Evolutionary conservation across 1,139 yeast genomes (phyloP), one percentile per base, ranked within the genome.

Genomic region (Meyerozyma carpophila): DNA sequence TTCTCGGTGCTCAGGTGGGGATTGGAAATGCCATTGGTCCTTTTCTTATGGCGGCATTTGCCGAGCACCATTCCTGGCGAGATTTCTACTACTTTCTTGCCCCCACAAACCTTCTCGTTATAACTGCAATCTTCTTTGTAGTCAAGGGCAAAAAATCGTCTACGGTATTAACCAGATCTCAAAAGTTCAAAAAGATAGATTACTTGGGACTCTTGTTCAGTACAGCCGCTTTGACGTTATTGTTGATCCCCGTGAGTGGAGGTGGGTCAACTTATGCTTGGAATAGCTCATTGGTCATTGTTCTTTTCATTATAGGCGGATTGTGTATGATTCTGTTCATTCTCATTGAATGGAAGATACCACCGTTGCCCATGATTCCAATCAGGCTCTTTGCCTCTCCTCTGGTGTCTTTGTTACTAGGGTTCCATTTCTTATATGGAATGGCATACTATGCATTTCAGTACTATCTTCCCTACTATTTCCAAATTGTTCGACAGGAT

Each of bases 331-430:
- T 50, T 8, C 48, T 40, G 3, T 56, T 57, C 37, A 36, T 53
- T n/a, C n/a, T 53, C 10, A 48, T 55, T 6, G 61, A 57, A 41
- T 50, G 55, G 48, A 57, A 50, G 31, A 41, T 56, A 5, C 57
- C 61, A 8, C 49, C 50, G 37, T 46, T 57, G 31, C 61, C 61
- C 13, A 55, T 57, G 59, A 55, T 57, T 24, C 61, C 61, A 16
- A 45, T 56, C 25, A 37, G 39, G 5, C 46, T 54, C 32, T 55
- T 57, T 45, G 44, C 45, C 24, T 49, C 51, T 18, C 36, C 42
- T 8, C 46, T 52, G 11, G 46, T 57, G 41, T 42, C 53, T 20
- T 40, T 50, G 32, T 45, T 55, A 25, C 44, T 55, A 38, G 37
- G 39, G 14, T 46, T 52, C 40, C 50, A 54, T 32, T 57, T 57